Conservation (phyloP, 371 early-diverging fungal genomes). For the Entomophthora muscae region DNA sequence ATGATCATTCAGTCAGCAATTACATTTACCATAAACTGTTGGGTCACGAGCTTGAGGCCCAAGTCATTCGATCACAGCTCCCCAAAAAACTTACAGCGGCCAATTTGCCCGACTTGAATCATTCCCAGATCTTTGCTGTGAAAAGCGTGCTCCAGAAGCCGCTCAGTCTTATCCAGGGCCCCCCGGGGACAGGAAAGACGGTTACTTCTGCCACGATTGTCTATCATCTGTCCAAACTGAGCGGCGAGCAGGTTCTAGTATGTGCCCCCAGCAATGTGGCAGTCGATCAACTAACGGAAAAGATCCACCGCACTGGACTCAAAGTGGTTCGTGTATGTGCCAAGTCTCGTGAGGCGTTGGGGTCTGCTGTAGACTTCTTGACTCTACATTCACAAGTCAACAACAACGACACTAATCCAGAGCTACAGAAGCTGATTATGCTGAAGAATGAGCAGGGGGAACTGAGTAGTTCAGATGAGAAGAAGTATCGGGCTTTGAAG, state of each 20-base stretch:
- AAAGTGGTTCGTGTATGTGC: slow-evolving; percentile 93
- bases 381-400: slow-evolving; percentile 89
- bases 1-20: slow-evolving; percentile 82
- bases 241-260: slow-evolving; percentile 84
- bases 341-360: slow-evolving; percentile 83
- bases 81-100: slow-evolving; percentile 84
- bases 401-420: slow-evolving; percentile 80
- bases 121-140: slow-evolving; percentile 91
- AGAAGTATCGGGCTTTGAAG: slow-evolving; percentile 59
- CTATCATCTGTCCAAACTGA: slow-evolving; percentile 87
- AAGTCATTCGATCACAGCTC: slow-evolving; percentile 47
- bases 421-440: slow-evolving; percentile 76
- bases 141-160: slow-evolving; percentile 78
- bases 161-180: slow-evolving; percentile 92
- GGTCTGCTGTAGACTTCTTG: slow-evolving; percentile 77
- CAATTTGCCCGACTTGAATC: slow-evolving; percentile 89
- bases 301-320: slow-evolving; percentile 88
- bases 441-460: slow-evolving; percentile 81
- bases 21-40: slow-evolving; percentile 86
- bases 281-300: slow-evolving; percentile 94
- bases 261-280: slow-evolving; percentile 99
- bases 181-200: slow-evolving; percentile 97
- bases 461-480: slow-evolving; percentile 68
- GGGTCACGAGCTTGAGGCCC: slow-evolving; percentile 81
- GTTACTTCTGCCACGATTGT: slow-evolving; percentile 95